Conservation (phyloP, 2,329 filamentous ascomycete genomes). For the Neonectria magnoliae region DNA sequence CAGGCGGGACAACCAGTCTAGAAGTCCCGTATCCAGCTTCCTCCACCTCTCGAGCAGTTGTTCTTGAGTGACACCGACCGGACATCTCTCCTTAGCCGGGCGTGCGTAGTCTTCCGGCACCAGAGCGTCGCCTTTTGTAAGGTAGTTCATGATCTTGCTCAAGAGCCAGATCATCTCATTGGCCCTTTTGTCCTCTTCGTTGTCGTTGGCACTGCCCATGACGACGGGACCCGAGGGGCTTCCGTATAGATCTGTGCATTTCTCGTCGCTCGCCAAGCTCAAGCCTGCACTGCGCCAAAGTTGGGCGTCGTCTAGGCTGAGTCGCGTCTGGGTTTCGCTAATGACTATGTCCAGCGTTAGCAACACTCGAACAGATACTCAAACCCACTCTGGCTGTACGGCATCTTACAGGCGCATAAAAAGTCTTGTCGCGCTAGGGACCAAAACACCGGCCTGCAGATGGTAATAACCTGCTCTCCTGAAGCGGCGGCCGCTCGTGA, state of each 20-base stretch:
- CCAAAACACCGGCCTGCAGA: constrained; percentile 37
- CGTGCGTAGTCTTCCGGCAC: constrained; percentile 42
- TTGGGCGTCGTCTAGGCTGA: constrained; percentile 68
- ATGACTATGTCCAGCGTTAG: constrained; percentile 19
- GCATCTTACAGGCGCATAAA: constrained; percentile 33
- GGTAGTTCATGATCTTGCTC: constrained; percentile 73
- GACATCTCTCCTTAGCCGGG: constrained; percentile 23
- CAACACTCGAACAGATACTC: not conserved
- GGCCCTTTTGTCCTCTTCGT: constrained; percentile 71
- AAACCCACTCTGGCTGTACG: not conserved
- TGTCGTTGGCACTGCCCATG: constrained; percentile 57
- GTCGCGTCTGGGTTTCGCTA: constrained; percentile 38
- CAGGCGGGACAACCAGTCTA: constrained; percentile 31
- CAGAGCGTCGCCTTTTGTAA: constrained; percentile 65
- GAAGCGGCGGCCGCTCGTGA: constrained; percentile 23
- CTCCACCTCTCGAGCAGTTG: constrained; percentile 31
- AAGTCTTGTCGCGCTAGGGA: constrained; percentile 35
- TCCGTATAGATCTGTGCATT: constrained; percentile 44
- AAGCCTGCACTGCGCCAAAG: constrained; percentile 73
- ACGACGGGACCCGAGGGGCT: constrained; percentile 51
- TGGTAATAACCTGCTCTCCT: constrained; percentile 4
- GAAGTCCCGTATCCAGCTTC: constrained; percentile 23
- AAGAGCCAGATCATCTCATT: constrained; percentile 74
- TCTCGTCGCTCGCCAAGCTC: constrained; percentile 40
- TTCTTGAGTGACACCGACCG: constrained; percentile 35